Evolutionary conservation across 148 eudicot genomes (phyloP).

Genomic region (Spergularia bocconei): DNA sequence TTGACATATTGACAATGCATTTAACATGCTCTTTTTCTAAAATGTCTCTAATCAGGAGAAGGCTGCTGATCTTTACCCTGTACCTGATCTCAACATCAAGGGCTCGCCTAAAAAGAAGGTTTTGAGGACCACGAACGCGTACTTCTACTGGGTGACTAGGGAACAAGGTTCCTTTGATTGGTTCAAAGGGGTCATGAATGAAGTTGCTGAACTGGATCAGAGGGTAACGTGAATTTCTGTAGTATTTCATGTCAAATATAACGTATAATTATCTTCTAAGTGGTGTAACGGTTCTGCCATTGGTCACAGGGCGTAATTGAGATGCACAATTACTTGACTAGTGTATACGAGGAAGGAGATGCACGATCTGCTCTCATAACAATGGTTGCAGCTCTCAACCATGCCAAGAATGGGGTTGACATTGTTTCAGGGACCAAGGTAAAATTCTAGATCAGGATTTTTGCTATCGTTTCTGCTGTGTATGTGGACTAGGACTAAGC

Average conservation of each 20-base stretch:
- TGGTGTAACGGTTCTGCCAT: slow-evolving; percentile 7
- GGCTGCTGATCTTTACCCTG: slow-evolving; percentile 44
- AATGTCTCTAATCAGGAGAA: slow-evolving; percentile 30
- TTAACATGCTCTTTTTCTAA: slow-evolving; percentile 1
- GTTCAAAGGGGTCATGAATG: slow-evolving; percentile 98
- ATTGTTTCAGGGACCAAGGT: slow-evolving; percentile 95
- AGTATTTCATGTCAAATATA: background rate
- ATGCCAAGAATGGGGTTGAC: slow-evolving; percentile 92
- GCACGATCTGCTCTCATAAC: slow-evolving; percentile 96
- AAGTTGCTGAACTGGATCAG: slow-evolving; percentile 90
- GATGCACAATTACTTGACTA: slow-evolving; percentile 95
- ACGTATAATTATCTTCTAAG: background rate
- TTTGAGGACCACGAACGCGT: slow-evolving; percentile 81
- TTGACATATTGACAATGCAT: background rate
- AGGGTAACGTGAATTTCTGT: slow-evolving; percentile 40
- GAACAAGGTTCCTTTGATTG: slow-evolving; percentile 99
- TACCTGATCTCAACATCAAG: slow-evolving; percentile 36
- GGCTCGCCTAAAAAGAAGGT: slow-evolving; percentile 49
- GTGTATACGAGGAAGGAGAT: slow-evolving; percentile 98
- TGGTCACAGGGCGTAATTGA: slow-evolving; percentile 78
- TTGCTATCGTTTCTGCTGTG: background rate
- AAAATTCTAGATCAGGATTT: background rate
- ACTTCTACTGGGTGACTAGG: slow-evolving; percentile 94
- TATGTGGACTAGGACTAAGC: no score
- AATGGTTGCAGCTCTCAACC: slow-evolving; percentile 98